These are phyloP conservation scores for Fusarium brachygibbosum DNA, from an alignment of 2,329 filamentous ascomycete genomes.

Conservation along the genomic window DNA sequence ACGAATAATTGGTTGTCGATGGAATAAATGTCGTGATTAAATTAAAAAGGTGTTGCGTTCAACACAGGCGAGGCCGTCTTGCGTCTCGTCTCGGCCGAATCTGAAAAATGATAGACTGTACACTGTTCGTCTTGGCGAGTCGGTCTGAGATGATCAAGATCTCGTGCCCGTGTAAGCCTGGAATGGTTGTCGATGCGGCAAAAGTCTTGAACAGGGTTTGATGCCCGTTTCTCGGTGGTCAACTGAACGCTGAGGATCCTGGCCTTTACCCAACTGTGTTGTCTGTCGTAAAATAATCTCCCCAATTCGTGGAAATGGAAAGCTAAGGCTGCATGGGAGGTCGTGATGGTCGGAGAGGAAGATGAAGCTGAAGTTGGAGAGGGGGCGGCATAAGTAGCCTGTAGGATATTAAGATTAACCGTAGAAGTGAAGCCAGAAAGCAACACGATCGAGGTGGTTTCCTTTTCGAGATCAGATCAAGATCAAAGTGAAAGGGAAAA, in stretches of 20 bases:
- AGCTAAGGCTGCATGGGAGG: constrained; percentile 26
- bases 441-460: constrained; percentile 15
- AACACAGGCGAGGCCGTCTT: constrained; percentile 10
- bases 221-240: constrained; percentile 26
- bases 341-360: constrained; percentile 37
- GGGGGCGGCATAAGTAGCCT: constrained; percentile 38
- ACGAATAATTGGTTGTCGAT: constrained; percentile 18
- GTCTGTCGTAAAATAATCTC: constrained; percentile 16
- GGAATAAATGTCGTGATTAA: constrained; percentile 36
- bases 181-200: constrained; percentile 23
- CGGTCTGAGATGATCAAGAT: constrained; percentile 33
- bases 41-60: constrained; percentile 18
- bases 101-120: constrained; percentile 23
- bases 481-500: background rate
- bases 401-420: constrained; percentile 11
- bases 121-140: constrained; percentile 20
- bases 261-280: constrained; percentile 4
- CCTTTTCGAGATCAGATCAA: constrained; percentile 9
- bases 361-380: constrained; percentile 24
- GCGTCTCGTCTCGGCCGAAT: constrained; percentile 5
- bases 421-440: constrained; percentile 30
- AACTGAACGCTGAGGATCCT: constrained; percentile 13
- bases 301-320: constrained; percentile 16
- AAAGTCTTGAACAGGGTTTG: constrained; percentile 14
- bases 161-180: constrained; percentile 40